Conservation (phyloP, 208 protist genomes). For the Trypanosoma melophagium region DNA sequence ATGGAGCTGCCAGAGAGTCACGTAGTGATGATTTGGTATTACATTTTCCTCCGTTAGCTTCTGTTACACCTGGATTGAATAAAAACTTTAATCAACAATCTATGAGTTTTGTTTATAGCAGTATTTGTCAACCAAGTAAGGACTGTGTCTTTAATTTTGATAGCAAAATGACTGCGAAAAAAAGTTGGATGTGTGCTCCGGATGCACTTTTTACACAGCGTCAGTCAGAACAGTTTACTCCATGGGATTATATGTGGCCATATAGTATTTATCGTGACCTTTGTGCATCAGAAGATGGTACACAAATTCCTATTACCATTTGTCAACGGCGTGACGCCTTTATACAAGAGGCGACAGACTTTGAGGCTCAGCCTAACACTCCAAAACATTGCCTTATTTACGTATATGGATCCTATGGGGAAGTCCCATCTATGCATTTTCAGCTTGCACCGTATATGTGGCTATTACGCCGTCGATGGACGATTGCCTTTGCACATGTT, state of each 20-base stretch:
- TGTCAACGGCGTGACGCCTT: constrained; percentile 86
- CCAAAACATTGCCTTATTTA: constrained; percentile 91
- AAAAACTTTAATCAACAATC: constrained; percentile 89
- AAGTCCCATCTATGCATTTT: constrained; percentile 91
- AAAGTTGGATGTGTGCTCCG: constrained; percentile 60
- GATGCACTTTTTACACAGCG: constrained; percentile 89
- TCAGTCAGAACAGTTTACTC: constrained; percentile 89
- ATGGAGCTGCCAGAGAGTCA: constrained; percentile 43
- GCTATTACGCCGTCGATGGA: constrained; percentile 89
- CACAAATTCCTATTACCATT: constrained; percentile 88
- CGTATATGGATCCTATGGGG: constrained; percentile 90
- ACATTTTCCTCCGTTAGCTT: constrained; percentile 79
- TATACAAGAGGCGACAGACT: constrained; percentile 89
- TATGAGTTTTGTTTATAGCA: constrained; percentile 89
- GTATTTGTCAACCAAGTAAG: constrained; percentile 74
- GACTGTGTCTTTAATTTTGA: constrained; percentile 88
- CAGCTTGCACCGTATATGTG: constrained; percentile 93
- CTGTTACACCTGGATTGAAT: constrained; percentile 84
- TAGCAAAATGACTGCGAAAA: constrained; percentile 67
- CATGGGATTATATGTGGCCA: constrained; percentile 93
- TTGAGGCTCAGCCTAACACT: constrained; percentile 81
- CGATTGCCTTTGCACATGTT: constrained; percentile 90
- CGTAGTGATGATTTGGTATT: constrained; percentile 79
- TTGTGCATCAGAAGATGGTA: constrained; percentile 80
- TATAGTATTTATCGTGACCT: constrained; percentile 91